phyloP scores from a whole-genome alignment of 768 basidiomycete genomes.

The Boletellus sp. region DNA sequence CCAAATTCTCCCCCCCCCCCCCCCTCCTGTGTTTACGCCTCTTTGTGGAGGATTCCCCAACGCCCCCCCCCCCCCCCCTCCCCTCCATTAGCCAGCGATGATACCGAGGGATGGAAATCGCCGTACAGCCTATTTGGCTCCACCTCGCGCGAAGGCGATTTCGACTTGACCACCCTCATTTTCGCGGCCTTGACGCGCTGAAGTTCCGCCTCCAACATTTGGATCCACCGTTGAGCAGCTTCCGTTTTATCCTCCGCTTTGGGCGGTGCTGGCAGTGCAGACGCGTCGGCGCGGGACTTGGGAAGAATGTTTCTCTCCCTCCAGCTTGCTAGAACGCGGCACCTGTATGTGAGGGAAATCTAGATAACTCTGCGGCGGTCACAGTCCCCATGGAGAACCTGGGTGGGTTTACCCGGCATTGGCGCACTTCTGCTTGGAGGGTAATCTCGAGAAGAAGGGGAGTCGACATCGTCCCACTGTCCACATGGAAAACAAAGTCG shows the following conservation, averaged over 20 bases:
- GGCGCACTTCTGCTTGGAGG: slow-evolving; percentile 62
- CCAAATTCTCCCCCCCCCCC: no score
- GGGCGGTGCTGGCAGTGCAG: not conserved
- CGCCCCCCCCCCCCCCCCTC: no score
- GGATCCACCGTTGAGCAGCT: slow-evolving; percentile 31
- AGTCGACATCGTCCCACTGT: slow-evolving; percentile 1
- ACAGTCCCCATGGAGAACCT: slow-evolving; percentile 26
- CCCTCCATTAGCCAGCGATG: no score
- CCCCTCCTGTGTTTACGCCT: no score
- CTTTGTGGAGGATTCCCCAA: no score
- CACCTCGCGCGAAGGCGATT: slow-evolving; percentile 27
- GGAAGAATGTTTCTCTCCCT: not conserved
- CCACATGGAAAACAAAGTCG: not conserved
- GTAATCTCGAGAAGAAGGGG: slow-evolving; percentile 53
- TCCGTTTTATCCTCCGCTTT: not conserved
- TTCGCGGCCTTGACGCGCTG: slow-evolving; percentile 29
- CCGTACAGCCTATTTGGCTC: slow-evolving; percentile 28
- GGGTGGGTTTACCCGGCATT: slow-evolving; percentile 50
- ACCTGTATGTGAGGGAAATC: slow-evolving; percentile 15
- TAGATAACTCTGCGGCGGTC: slow-evolving; percentile 14
- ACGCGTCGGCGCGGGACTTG: slow-evolving; percentile 1
- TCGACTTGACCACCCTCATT: slow-evolving; percentile 30
- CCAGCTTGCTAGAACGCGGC: no score
- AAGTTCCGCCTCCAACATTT: slow-evolving; percentile 39
- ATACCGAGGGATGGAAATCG: no score